Evolutionary conservation across 345 rosid genomes (phyloP), one percentile per base, ranked within the genome.

Genomic region (Syzygium oleosum): DNA sequence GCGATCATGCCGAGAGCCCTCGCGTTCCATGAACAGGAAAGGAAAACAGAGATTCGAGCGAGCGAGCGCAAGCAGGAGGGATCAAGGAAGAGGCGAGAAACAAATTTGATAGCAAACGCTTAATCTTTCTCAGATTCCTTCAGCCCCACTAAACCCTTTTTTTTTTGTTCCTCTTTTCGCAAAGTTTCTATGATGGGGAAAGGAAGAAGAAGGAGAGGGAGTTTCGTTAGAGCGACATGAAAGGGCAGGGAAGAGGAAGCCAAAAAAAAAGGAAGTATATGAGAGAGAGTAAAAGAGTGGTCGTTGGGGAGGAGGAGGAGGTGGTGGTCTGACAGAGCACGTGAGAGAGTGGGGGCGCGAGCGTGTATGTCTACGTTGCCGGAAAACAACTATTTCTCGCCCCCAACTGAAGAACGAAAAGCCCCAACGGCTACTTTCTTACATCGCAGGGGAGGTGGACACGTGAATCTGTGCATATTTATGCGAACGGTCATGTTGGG

Each of bases 1-100:
- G 90, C 85, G 23, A 51, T 51, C 49, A 49, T 25, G 83, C n/a
- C 41, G 56, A n/a, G 27, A 23, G 59, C 59, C 16, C 29, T 49
- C 19, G 52, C 52, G 80, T 10, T 89, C 94, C 93, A 92, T 92
- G 88, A 91, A 90, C 85, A 68, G 34, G 58, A 59, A 89, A 46
- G 80, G 51, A 59, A 21, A 54, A 54, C 58, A 21, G 25, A 55
- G 59, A 55, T 9, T 6, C 4, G 58, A 54, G 58, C 56, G 58
- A 54, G 58, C 56, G 9, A 53, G 56, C 22, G 56, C 56, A 53
- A 53, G 9, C 9, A 53, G 56, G 56, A 53, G 21, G 78, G 79
- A 21, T 19, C 9, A 4, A 31, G 46, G 23, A 19, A 22, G 43
- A 34, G 1, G 7, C 12, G 27, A 10, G 83, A 5, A 56, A 58